Evolutionary conservation across 1,284 basidiomycete genomes (phyloP), one percentile per base, ranked within the genome.

Genomic region (Coriolopsis trogii): DNA sequence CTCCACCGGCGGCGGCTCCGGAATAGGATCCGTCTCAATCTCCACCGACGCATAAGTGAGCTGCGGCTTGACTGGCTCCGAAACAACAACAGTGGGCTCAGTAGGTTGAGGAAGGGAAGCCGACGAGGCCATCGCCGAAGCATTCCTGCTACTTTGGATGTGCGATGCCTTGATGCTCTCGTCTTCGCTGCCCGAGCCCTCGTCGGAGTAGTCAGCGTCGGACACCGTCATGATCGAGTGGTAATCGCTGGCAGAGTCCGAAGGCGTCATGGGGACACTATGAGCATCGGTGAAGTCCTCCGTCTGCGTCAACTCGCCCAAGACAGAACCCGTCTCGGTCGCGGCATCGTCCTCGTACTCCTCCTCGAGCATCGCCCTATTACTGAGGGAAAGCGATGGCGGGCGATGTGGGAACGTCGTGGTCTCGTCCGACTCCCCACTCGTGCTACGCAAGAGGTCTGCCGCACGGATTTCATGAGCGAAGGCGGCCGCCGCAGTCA

Each of bases 201-300:
- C n/a, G n/a, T 68, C 64, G 3, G 70, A 78, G 72, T 76, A 81
- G 46, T 83, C 86, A 49, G 83, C 84, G 56, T 89, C 87, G 24
- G 85, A 82, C 69, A 87, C 79, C 1, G 86, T 88, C 73, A 81
- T 70, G 61, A 89, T 75, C 3, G 87, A 90, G 62, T 89, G 86
- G 77, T 90, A 90, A 63, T 91, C 87, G 37, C 88, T 43, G 78
- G 79, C 47, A 51, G 76, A 69, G 42, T 72, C 67, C 12, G 68
- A 69, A 49, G 87, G 86, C 2, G 88, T 88, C 28, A 78, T 74
- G 65, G 84, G 78, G 31, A 77, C 79, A 52, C 87, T 91, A 67
- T 84, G 76, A 2, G 93, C 93, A 66, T 95, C 92, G 20, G 89
- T 82, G 65, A 91, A 96, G 54, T 91, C 88, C 20, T 93, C 91